phyloP scores from a whole-genome alignment of 495 filamentous ascomycete species.

The Aspergillus bertholletiae region DNA sequence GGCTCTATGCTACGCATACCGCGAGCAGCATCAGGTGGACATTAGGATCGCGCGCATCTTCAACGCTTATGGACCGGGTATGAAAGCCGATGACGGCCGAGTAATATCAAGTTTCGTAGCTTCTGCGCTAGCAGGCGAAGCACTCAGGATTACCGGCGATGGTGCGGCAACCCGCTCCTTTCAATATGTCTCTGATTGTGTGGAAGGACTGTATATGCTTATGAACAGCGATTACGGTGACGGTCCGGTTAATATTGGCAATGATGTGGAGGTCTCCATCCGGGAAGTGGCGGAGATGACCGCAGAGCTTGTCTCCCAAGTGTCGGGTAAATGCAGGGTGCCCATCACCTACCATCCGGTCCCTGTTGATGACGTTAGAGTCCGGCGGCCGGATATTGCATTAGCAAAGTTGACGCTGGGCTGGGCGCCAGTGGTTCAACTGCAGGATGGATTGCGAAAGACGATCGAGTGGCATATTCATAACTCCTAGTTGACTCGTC shows the following conservation, averaged over 20 bases:
- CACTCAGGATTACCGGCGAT: constrained; percentile 14
- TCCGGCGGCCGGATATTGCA: constrained; percentile 11
- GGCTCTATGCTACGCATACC: constrained; percentile 18
- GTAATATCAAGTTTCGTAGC: constrained; percentile 18
- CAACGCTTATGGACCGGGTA: constrained; percentile 20
- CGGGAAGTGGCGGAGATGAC: constrained; percentile 13
- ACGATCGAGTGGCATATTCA: constrained; percentile 23
- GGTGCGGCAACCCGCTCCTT: constrained; percentile 18
- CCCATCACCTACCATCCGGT: constrained; percentile 6
- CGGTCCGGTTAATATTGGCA: constrained; percentile 20
- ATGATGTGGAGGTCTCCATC: constrained; percentile 16
- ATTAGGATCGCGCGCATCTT: constrained; percentile 20
- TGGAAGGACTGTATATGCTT: constrained; percentile 11
- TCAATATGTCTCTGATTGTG: constrained; percentile 19
- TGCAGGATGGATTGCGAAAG: constrained; percentile 13
- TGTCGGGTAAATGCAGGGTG: neutral
- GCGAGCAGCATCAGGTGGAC: constrained; percentile 6
- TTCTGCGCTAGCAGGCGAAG: constrained; percentile 6
- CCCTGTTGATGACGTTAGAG: constrained; percentile 9
- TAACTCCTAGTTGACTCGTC: too few relatives aligned
- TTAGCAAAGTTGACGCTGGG: constrained; percentile 9
- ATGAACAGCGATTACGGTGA: constrained; percentile 17
- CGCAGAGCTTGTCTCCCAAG: neutral
- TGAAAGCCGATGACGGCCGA: constrained; percentile 12
- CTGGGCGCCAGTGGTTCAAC: constrained; percentile 12